These are phyloP conservation scores for Pseudogymnoascus sp. DNA, from an alignment of 2,329 filamentous ascomycete species.

Conservation along the genomic window DNA sequence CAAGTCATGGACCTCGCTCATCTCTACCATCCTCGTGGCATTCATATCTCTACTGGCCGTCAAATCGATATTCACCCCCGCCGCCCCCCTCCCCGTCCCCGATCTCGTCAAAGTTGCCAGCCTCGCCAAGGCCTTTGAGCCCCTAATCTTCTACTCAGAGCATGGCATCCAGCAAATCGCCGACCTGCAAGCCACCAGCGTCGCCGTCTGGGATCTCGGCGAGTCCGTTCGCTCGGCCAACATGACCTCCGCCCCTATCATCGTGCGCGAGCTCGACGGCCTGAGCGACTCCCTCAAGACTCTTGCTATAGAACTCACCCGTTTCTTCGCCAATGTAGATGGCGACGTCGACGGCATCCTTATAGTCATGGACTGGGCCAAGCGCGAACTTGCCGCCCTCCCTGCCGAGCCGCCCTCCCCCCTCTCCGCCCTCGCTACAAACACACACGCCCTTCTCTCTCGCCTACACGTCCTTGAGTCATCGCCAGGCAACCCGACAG, in stretches of 20 bases:
- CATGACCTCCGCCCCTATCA: constrained; percentile 81
- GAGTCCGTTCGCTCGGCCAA: constrained; percentile 85
- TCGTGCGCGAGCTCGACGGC: constrained; percentile 77
- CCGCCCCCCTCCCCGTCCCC: constrained; percentile 57
- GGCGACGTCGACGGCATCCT: constrained; percentile 89
- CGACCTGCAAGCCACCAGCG: constrained; percentile 81
- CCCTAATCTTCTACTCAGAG: constrained; percentile 89
- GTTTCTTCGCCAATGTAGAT: constrained; percentile 89
- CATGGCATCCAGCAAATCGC: constrained; percentile 79
- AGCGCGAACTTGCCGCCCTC: constrained; percentile 69
- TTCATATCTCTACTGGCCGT: constrained; percentile 58
- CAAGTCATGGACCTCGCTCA: constrained; percentile 59
- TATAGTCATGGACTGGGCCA: constrained; percentile 93
- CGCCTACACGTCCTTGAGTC: constrained; percentile 54
- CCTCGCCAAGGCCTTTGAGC: constrained; percentile 85
- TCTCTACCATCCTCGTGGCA: constrained; percentile 52
- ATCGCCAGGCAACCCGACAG: constrained; percentile 50
- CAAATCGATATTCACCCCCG: constrained; percentile 61
- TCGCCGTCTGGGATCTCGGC: constrained; percentile 89
- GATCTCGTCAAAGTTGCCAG: constrained; percentile 87
- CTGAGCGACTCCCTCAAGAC: constrained; percentile 79
- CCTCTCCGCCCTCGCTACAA: constrained; percentile 68
- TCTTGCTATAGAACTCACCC: constrained; percentile 75
- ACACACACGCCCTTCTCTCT: constrained; percentile 70
- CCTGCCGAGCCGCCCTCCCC: constrained; percentile 53